A percentile compares a stretch with the other conserved stretches of the same genome.
phyloP scores from a whole-genome alignment of 495 filamentous ascomycete genomes.

The Daldinia bambusicola region DNA sequence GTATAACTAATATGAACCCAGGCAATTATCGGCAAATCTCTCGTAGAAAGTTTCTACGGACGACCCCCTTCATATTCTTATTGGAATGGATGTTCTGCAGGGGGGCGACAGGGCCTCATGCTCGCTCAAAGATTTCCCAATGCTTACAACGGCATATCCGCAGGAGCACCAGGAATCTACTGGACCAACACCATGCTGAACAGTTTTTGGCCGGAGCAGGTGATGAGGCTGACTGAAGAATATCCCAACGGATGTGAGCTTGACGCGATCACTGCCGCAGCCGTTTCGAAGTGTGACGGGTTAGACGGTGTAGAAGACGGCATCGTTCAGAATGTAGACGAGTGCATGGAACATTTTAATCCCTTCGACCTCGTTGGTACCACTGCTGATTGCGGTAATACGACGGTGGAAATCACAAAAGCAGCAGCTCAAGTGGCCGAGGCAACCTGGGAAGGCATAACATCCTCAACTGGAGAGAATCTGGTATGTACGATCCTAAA shows the following conservation, averaged over 20 bases:
- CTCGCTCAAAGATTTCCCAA: slow-evolving; percentile 52
- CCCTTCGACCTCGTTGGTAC: slow-evolving; percentile 33
- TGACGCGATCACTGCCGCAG: slow-evolving; percentile 41
- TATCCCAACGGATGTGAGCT: slow-evolving; percentile 44
- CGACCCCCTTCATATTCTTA: slow-evolving; percentile 48
- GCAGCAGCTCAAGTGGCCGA: slow-evolving; percentile 41
- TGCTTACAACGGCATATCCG: slow-evolving; percentile 50
- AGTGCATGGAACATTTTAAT: slow-evolving; percentile 28
- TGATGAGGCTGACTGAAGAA: slow-evolving; percentile 35
- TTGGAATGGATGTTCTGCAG: slow-evolving; percentile 52
- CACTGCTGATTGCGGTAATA: slow-evolving; percentile 26
- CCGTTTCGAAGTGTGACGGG: slow-evolving; percentile 48
- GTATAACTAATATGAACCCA: not conserved
- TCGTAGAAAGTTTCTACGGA: slow-evolving; percentile 48
- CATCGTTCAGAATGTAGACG: slow-evolving; percentile 38
- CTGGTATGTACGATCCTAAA: slow-evolving; percentile 7
- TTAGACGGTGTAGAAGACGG: slow-evolving; percentile 49
- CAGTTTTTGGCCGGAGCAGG: slow-evolving; percentile 28
- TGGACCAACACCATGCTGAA: slow-evolving; percentile 33
- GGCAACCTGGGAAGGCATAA: slow-evolving; percentile 43
- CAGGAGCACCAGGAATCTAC: slow-evolving; percentile 46
- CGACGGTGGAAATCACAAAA: slow-evolving; percentile 15
- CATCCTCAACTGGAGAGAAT: slow-evolving; percentile 5
- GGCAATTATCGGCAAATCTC: slow-evolving; percentile 37
- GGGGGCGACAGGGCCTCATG: slow-evolving; percentile 51